These are phyloP conservation scores for Isoetes taiwanensis DNA, from an alignment of 75 land plant species.

Conservation along the genomic window DNA sequence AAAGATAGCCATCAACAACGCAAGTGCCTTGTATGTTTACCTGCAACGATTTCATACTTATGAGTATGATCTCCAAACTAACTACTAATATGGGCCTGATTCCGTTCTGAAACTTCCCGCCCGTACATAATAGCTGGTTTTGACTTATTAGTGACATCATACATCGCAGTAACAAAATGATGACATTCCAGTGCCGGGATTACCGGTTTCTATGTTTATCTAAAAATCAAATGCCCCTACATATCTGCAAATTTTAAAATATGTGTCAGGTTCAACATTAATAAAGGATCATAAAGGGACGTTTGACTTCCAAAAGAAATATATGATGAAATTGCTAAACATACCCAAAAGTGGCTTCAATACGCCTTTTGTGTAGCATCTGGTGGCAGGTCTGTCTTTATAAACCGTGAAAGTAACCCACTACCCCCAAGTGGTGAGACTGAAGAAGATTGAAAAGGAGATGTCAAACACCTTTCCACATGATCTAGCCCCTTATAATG, in stretches of 20 bases:
- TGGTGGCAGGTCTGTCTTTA: constrained; percentile 44
- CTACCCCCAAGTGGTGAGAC: constrained; percentile 72
- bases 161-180: constrained; percentile 65
- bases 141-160: constrained; percentile 67
- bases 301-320: not conserved
- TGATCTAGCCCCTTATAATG: constrained; percentile 67
- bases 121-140: constrained; percentile 83
- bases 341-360: constrained; percentile 68
- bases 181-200: constrained; percentile 64
- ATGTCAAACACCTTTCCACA: constrained; percentile 80
- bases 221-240: constrained; percentile 92
- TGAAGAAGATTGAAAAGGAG: constrained; percentile 66
- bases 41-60: constrained; percentile 79
- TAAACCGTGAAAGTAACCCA: constrained; percentile 86
- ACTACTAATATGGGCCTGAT: constrained; percentile 36
- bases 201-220: constrained; percentile 71
- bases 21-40: too few species aligned
- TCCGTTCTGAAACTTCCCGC: constrained; percentile 29
- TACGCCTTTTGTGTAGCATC: constrained; percentile 63
- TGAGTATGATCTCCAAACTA: constrained; percentile 91
- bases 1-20: not conserved
- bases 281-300: not conserved
- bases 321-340: not conserved
- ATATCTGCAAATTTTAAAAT: constrained; percentile 34
- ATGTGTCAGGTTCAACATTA: not conserved